phyloP scores from a whole-genome alignment of 1,139 yeast species.

The Pichia sp. region DNA sequence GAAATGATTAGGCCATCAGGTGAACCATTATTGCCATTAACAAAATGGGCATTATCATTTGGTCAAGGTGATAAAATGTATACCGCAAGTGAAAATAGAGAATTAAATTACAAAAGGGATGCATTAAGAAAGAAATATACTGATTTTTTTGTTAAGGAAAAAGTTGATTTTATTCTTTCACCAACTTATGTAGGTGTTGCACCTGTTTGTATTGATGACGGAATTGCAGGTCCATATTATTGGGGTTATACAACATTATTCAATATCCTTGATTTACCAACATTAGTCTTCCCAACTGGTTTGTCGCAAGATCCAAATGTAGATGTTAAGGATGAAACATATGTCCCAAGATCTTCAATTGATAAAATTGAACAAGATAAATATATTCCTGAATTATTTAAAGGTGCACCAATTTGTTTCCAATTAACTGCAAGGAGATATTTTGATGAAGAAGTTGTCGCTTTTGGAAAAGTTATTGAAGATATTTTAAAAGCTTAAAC shows the following conservation, averaged over 20 bases:
- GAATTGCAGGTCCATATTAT: slow-evolving; percentile 54
- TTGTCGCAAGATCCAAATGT: slow-evolving; percentile 44
- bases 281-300: slow-evolving; percentile 57
- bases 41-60: slow-evolving; percentile 52
- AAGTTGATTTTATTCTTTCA: slow-evolving; percentile 60
- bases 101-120: slow-evolving; percentile 47
- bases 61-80: slow-evolving; percentile 50
- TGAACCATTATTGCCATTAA: slow-evolving; percentile 56
- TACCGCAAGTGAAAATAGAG: slow-evolving; percentile 42
- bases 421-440: slow-evolving; percentile 49
- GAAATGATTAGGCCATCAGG: slow-evolving; percentile 52
- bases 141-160: slow-evolving; percentile 44
- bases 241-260: slow-evolving; percentile 75
- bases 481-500: slow-evolving; percentile 18
- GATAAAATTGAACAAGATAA: slow-evolving; percentile 40
- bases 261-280: slow-evolving; percentile 59
- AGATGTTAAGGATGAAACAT: slow-evolving; percentile 24
- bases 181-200: slow-evolving; percentile 73
- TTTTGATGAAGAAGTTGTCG: slow-evolving; percentile 49
- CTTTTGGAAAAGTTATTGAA: slow-evolving; percentile 34
- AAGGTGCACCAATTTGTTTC: slow-evolving; percentile 48
- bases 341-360: slow-evolving; percentile 36
- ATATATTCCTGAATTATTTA: slow-evolving; percentile 36
- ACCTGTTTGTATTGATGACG: slow-evolving; percentile 39
- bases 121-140: slow-evolving; percentile 48